Conservation (phyloP, 306 rosid species). For the Cicer bijugum region DNA sequence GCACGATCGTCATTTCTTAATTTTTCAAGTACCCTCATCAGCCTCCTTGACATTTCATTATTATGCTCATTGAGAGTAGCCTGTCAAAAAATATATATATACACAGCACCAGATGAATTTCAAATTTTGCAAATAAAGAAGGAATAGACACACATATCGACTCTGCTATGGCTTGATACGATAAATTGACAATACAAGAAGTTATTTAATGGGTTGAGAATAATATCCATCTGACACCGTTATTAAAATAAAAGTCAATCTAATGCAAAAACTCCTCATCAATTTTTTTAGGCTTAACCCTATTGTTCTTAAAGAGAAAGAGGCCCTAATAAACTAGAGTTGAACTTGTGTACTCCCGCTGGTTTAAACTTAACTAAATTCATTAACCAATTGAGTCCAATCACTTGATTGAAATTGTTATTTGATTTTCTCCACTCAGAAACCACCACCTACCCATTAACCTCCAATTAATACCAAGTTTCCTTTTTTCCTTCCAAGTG, state of each 20-base stretch:
- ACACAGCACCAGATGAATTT: slow-evolving; percentile 23
- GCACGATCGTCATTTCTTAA: slow-evolving; percentile 70
- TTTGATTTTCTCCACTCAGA: background rate
- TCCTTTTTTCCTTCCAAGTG: background rate
- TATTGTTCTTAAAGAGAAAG: no score
- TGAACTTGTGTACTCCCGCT: no score
- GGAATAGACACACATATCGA: slow-evolving; percentile 25
- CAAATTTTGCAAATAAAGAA: slow-evolving; percentile 24
- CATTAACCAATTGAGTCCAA: no score
- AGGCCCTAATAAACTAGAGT: no score
- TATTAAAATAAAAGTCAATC: slow-evolving; percentile 12
- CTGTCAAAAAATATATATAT: slow-evolving; percentile 51
- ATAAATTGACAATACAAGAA: slow-evolving; percentile 32
- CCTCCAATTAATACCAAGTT: background rate
- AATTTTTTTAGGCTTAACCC: no score
- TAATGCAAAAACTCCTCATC: background rate
- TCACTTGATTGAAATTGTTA: background rate
- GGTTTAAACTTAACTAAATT: no score
- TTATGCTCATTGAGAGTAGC: slow-evolving; percentile 62
- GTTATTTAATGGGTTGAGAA: slow-evolving; percentile 7
- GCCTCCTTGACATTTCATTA: slow-evolving; percentile 85
- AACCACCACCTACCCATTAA: background rate
- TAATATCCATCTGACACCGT: background rate
- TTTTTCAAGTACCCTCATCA: slow-evolving; percentile 64
- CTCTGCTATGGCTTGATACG: slow-evolving; percentile 13